Conservation (phyloP, 1,284 basidiomycete species). For the Boletus sp. region DNA sequence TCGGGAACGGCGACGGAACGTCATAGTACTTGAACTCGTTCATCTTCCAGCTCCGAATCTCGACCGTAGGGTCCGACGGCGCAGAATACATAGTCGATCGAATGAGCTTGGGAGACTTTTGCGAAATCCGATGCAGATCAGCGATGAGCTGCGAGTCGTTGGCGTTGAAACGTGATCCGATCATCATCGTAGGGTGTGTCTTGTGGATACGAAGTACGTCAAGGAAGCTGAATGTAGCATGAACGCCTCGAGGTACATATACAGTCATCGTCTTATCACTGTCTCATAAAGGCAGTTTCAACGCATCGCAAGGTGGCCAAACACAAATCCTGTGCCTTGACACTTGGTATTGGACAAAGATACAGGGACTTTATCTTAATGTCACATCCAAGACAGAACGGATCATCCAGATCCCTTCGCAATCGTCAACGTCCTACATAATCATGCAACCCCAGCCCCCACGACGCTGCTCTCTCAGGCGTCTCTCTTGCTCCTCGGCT, state of each 20-base stretch:
- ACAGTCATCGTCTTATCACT: too few species aligned
- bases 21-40: constrained; percentile 91
- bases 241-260: too few species aligned
- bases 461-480: not conserved
- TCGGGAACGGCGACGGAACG: constrained; percentile 86
- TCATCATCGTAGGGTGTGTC: not conserved
- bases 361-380: too few species aligned
- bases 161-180: not conserved
- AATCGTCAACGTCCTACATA: too few species aligned
- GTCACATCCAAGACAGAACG: too few species aligned
- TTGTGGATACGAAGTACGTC: too few species aligned
- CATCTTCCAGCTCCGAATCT: constrained; percentile 89
- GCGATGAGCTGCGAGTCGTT: constrained; percentile 57
- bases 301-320: too few species aligned
- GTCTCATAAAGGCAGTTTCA: too few species aligned
- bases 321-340: too few species aligned
- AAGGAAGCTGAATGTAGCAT: too few species aligned
- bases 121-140: constrained; percentile 47
- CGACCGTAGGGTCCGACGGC: constrained; percentile 50
- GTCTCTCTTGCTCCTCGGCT: constrained; percentile 10
- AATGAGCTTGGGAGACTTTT: constrained; percentile 56
- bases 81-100: constrained; percentile 50
- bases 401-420: too few species aligned
- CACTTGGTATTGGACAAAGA: too few species aligned
- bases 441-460: constrained; percentile 20